A percentile compares a stretch with the other conserved stretches of the same genome.
Conservation (phyloP, 352 stramenopile species). For the Elongisporangium prolatum region DNA sequence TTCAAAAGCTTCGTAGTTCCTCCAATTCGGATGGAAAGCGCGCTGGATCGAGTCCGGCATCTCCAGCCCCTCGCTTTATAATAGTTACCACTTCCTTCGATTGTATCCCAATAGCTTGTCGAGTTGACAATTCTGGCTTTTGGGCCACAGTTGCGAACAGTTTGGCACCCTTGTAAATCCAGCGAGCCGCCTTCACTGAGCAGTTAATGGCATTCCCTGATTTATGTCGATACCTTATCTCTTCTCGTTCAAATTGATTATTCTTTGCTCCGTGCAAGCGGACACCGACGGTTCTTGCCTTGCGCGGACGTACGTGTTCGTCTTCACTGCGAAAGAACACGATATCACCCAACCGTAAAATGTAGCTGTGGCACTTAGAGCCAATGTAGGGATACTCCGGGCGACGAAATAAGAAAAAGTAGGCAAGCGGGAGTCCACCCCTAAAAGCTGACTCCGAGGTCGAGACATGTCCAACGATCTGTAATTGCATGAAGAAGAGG, state of each 20-base stretch:
- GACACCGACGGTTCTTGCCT: background rate
- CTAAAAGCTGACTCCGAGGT: no score
- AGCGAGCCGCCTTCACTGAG: slow-evolving; percentile 1
- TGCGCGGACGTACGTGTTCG: no score
- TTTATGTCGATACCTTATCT: background rate
- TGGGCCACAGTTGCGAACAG: background rate
- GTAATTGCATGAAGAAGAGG: no score
- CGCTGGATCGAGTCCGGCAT: background rate
- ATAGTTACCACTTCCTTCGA: slow-evolving; percentile 1
- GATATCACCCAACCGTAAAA: no score
- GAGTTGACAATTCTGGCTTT: background rate
- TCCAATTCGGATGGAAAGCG: slow-evolving; percentile 6
- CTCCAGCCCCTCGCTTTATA: background rate
- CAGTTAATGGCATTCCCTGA: slow-evolving; percentile 1
- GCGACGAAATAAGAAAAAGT: no score
- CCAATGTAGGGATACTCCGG: no score
- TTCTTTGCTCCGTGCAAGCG: slow-evolving; percentile 5
- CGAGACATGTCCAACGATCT: no score
- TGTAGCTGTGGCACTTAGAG: no score
- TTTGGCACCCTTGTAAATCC: slow-evolving; percentile 1
- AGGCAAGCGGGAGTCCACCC: no score
- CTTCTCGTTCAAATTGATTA: slow-evolving; percentile 6
- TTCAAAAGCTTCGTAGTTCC: slow-evolving; percentile 5
- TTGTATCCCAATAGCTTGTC: no score
- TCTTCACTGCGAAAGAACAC: no score